phyloP scores from a whole-genome alignment of 441 rosid genomes.

The Gossypium lobatum region DNA sequence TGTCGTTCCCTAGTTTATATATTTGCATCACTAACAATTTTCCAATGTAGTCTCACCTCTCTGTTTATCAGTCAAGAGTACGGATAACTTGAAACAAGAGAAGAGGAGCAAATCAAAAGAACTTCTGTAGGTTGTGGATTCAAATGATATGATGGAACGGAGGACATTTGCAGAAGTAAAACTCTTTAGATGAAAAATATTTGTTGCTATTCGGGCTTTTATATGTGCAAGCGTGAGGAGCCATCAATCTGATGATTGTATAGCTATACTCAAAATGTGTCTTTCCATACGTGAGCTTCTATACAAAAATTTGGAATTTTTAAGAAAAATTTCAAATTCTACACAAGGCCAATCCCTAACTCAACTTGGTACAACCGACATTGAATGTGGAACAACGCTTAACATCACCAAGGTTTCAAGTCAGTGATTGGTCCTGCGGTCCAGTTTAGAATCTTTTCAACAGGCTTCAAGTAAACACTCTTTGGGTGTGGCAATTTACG shows the following conservation, averaged over 20 bases:
- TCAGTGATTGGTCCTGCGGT: slow-evolving; percentile 77
- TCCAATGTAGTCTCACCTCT: too few species aligned
- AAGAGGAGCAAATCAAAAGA: background rate
- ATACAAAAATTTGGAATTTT: background rate
- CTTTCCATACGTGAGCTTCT: background rate
- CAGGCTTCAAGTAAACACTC: slow-evolving; percentile 42
- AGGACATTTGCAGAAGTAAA: too few species aligned
- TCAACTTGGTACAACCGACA: background rate
- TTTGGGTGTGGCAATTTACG: slow-evolving; percentile 65
- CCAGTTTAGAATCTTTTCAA: slow-evolving; percentile 64
- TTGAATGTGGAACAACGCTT: background rate
- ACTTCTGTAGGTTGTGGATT: background rate
- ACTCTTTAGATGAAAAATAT: too few species aligned
- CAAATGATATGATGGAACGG: background rate
- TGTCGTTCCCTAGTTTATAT: too few species aligned
- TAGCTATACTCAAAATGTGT: background rate
- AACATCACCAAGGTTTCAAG: slow-evolving; percentile 70
- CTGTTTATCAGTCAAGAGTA: too few species aligned
- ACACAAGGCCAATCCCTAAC: background rate
- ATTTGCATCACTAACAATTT: too few species aligned
- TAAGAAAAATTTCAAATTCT: background rate
- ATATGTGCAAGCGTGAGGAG: too few species aligned
- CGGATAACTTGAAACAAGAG: background rate
- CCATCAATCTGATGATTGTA: too few species aligned
- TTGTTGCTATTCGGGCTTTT: too few species aligned